These are phyloP conservation scores for Rhizodiscina lignyota DNA, from an alignment of 495 filamentous ascomycete species.

Conservation along the genomic window DNA sequence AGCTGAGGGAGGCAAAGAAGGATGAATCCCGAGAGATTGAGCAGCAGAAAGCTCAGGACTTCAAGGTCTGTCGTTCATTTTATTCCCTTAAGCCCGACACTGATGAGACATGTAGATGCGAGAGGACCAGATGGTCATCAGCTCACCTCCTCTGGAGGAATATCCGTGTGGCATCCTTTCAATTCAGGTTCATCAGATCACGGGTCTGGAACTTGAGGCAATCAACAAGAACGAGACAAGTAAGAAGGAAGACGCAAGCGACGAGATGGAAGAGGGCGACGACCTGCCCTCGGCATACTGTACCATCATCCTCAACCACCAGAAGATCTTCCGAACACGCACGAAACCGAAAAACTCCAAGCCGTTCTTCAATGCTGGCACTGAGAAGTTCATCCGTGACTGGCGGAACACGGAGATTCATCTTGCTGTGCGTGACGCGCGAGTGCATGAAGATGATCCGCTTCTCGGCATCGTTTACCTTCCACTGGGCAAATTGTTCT, in stretches of 20 bases:
- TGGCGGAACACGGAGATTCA: slow-evolving; percentile 48
- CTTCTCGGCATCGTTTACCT: slow-evolving; percentile 52
- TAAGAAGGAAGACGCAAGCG: slow-evolving; percentile 26
- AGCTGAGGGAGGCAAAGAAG: slow-evolving; percentile 42
- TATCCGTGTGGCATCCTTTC: slow-evolving; percentile 46
- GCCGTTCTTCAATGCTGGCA: slow-evolving; percentile 67
- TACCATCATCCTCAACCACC: slow-evolving; percentile 53
- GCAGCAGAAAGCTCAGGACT: slow-evolving; percentile 47
- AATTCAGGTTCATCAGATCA: slow-evolving; percentile 59
- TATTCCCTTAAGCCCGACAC: background rate
- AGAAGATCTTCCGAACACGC: slow-evolving; percentile 50
- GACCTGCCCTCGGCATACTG: slow-evolving; percentile 51
- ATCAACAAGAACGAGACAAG: slow-evolving; percentile 28
- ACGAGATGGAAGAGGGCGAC: slow-evolving; percentile 42
- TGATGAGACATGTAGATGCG: slow-evolving; percentile 6
- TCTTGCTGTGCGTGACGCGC: slow-evolving; percentile 44
- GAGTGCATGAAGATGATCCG: slow-evolving; percentile 48
- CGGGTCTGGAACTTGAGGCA: slow-evolving; percentile 43
- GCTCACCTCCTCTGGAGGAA: slow-evolving; percentile 36
- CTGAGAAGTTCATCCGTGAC: slow-evolving; percentile 52
- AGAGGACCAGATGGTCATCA: slow-evolving; percentile 34
- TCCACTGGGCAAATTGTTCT: slow-evolving; percentile 38
- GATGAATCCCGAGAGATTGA: slow-evolving; percentile 36
- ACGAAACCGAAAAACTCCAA: slow-evolving; percentile 64
- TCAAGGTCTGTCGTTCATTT: no score